Evolutionary conservation across 2,329 filamentous ascomycete genomes (phyloP).

Genomic region (Diaporthe eres): DNA sequence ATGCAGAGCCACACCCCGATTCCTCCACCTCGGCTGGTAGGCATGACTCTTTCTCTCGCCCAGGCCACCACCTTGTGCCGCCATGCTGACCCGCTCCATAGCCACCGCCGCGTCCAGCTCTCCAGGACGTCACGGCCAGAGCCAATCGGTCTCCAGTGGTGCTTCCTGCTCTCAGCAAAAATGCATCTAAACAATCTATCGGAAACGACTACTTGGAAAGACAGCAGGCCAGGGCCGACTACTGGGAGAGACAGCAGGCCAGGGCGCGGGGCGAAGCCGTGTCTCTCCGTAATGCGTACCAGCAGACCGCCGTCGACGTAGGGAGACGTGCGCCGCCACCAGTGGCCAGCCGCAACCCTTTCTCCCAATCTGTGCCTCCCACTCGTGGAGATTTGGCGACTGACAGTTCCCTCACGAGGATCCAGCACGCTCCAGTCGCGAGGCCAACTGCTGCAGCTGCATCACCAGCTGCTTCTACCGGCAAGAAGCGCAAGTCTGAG

Average conservation of each 20-base stretch:
- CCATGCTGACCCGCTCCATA: constrained; percentile 3
- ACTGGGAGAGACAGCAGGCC: neutral
- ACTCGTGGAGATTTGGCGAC: neutral
- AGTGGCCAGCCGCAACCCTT: neutral
- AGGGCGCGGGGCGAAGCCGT: neutral
- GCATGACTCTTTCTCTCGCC: neutral
- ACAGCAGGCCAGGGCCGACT: neutral
- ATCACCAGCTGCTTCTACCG: constrained; percentile 5
- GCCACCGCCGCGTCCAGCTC: constrained; percentile 34
- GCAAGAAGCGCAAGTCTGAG: constrained; percentile 48
- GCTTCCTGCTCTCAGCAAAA: constrained; percentile 34
- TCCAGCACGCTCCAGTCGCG: neutral
- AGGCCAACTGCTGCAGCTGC: neutral
- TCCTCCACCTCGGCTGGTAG: constrained; percentile 22
- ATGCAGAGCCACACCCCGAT: constrained; percentile 21
- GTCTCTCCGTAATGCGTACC: neutral
- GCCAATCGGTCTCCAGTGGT: constrained; percentile 47
- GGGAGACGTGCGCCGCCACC: neutral
- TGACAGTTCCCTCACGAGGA: neutral
- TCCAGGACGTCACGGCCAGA: constrained; percentile 50
- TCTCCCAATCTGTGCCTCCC: neutral
- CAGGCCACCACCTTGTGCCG: neutral
- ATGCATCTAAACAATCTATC: neutral
- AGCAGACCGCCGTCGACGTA: neutral
- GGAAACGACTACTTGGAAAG: neutral